Evolutionary conservation across 2,329 filamentous ascomycete species (phyloP), one percentile per base, ranked within the genome.

Genomic region (Talaromyces sp.): DNA sequence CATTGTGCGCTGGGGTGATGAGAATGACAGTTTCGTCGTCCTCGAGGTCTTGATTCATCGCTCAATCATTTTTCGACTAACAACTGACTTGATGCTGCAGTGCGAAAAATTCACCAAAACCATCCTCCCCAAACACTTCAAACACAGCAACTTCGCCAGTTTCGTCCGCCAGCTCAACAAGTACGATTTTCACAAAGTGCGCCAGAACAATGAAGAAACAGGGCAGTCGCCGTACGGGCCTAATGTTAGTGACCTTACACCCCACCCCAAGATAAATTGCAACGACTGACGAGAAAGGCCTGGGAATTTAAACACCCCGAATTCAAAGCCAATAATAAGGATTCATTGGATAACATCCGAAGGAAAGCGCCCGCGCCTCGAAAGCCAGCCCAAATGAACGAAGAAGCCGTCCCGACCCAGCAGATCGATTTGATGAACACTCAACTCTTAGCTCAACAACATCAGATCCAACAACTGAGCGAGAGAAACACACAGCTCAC

Each of bases 261-360:
- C n/a, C n/a, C 22, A 22, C 22, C 35, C 19, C 52, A 24, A 24
- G 19, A 56, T 50, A 27, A 16, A 27, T 22, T 24, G 6, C 31
- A 37, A 56, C 14, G 43, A 35, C 60, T 65, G 41, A 60, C n/a
- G 39, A 31, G 16, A 47, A 72, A 95, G 91, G 88, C 90, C 13
- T 96, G 92, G 92, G 95, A 99, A 75, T 99, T 99, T 76, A 96
- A 95, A 76, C 95, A 99, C 74, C 94, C 94, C 13, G 93, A 97
- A 72, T 99, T 99, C 81, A 91, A 93, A 72, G 90, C 91, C 69
- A 94, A 97, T 78, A 96, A 94, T 79, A 97, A 97, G 77, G 93
- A 97, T 75, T 95, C 93, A 54, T 84, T 99, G 57, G 95, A 99
- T 74, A 98, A 97, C 71, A 99, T 99, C 73, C 88, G 93, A 72